Conservation (phyloP, 2,329 filamentous ascomycete genomes). For the Colletotrichum lupini region DNA sequence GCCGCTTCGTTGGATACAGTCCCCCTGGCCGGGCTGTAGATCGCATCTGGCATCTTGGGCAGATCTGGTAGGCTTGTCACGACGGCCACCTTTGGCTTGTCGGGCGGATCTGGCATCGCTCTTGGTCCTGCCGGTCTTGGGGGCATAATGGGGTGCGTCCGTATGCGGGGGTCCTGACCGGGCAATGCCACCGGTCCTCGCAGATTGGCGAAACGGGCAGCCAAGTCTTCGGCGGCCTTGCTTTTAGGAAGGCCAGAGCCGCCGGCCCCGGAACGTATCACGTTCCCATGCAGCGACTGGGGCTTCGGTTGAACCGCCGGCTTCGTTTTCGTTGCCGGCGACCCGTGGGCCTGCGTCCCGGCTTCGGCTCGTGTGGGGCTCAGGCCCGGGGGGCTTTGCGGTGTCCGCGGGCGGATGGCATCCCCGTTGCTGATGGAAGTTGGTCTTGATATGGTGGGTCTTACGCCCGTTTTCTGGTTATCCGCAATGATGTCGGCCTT, state of each 20-base stretch:
- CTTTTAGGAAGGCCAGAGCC: conserved; percentile 41
- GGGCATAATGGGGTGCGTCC: conserved; percentile 58
- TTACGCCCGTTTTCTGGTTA: conserved; percentile 70
- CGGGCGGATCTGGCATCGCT: conserved; percentile 58
- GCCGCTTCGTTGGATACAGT: conserved; percentile 74
- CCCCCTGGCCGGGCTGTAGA: conserved; percentile 82
- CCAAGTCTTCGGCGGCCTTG: conserved; percentile 59
- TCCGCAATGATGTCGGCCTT: conserved; percentile 71
- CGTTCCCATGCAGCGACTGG: conserved; percentile 71
- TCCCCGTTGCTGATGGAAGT: conserved; percentile 25
- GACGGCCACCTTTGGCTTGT: conserved; percentile 58
- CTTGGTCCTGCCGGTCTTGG: conserved; percentile 58
- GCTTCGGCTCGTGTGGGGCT: conserved; percentile 21
- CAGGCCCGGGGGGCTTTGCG: conserved; percentile 35
- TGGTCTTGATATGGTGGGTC: conserved; percentile 46
- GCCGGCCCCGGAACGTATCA: conserved; percentile 53
- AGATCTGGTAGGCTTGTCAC: conserved; percentile 66
- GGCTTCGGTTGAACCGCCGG: conserved; percentile 74
- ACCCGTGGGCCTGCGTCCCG: conserved; percentile 20
- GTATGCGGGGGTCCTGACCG: conserved; percentile 64
- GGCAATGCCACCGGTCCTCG: conserved; percentile 54
- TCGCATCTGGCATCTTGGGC: conserved; percentile 78
- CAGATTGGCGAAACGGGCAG: conserved; percentile 67
- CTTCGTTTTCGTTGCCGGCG: conserved; percentile 47
- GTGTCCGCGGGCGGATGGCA: conserved; percentile 18